Base-by-base conservation (phyloP, 306 rosid genomes). In the Alnus glutinosa region DNA sequence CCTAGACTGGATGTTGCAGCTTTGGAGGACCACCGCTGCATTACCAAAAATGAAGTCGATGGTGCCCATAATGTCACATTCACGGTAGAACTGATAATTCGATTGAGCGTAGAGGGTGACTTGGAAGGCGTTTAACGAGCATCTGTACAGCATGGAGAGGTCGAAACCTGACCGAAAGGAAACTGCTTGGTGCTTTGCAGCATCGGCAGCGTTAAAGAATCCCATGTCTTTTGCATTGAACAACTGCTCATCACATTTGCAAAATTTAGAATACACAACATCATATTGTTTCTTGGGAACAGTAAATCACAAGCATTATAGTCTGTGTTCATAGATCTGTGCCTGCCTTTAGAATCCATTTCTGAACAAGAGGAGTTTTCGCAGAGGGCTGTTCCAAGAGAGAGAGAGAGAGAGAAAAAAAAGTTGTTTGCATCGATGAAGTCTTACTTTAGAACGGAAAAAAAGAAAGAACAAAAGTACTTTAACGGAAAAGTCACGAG, bases 11-110 rank as follows among this genome's bases (percentile, higher is more conserved):
- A 94, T 90, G 19, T 67, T 85, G 87, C 97, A 94, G 77, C 6
- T 69, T 50, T 94, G 97, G 81, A 94, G 87, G n/a, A 94, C 92
- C 16, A 78, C 90, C 1, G 97, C 97, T 0, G 93, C 96, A 7
- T 92, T 92, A 74, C 97, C 98, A 9, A 94, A 94, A n/a, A 95
- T 95, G 95, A 92, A 95, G 78, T 95, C 98, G 28, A 92, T 67
- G 80, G 98, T 91, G 48, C 98, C 98, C 0, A 90, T 83, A 42
- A 95, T 86, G 75, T 91, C 96, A 49, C 98, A 95, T 0, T 92
- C 92, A 0, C 93, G 89, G 82, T 95, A 95, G 90, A 95, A 92
- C 28, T 95, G 98, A 9, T 98, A 95, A 73, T 92, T 95, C 55
- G 98, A 92, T 70, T 95, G 97, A 0, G 97, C 90, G 13, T 95